Percentiles rank a stretch among this genome's conserved stretches.
These are phyloP conservation scores for Capronia americana DNA, from an alignment of 2,329 filamentous ascomycete genomes.

Conservation along the genomic window DNA sequence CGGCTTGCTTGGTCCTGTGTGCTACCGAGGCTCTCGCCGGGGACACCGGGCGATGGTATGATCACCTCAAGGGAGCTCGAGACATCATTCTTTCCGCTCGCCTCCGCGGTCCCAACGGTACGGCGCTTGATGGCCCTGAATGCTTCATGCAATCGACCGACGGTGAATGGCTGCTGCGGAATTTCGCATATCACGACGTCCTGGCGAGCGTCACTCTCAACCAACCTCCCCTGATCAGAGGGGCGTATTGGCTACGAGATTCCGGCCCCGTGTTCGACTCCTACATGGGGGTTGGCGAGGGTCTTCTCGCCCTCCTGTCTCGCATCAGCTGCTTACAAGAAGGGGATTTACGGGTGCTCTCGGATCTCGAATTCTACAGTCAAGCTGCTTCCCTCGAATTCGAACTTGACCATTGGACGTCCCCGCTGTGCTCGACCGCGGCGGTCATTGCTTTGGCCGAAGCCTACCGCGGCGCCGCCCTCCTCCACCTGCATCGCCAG, in stretches of 20 bases:
- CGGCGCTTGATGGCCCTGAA: background rate
- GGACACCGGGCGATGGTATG: background rate
- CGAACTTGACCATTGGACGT: background rate
- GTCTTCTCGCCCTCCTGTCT: background rate
- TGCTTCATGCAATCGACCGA: constrained; percentile 5
- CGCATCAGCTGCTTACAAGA: background rate
- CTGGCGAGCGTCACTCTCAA: constrained; percentile 30
- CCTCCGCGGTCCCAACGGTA: background rate
- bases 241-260: constrained; percentile 7
- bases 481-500: background rate
- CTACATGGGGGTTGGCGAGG: constrained; percentile 1
- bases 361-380: background rate
- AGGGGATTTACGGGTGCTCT: background rate
- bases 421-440: background rate
- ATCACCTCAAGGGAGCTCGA: background rate
- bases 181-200: constrained; percentile 40
- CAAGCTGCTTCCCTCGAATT: background rate
- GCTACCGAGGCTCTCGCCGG: background rate
- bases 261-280: background rate
- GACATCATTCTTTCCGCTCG: background rate
- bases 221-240: constrained; percentile 28
- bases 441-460: background rate
- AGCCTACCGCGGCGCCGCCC: background rate
- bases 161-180: constrained; percentile 36
- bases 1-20: background rate